Base-by-base conservation (phyloP, 139 green algal species). In the Desmodesmus armatus region DNA sequence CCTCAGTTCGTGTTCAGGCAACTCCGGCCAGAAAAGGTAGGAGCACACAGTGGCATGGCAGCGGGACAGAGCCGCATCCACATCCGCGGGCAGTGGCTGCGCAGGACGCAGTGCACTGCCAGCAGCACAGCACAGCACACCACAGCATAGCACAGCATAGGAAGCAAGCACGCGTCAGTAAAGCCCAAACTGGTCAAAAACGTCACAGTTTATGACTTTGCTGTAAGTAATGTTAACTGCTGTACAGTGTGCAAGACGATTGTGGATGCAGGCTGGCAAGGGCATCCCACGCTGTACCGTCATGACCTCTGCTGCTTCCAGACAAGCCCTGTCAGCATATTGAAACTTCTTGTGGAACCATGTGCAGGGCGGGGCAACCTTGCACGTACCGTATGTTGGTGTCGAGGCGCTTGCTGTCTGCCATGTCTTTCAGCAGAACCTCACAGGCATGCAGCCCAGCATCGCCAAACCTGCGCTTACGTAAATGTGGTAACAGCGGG, bases 401-500 rank as follows among this genome's bases (percentile, higher is more conserved):
- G 82, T 98, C 96, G 44, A 98, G 90, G 67, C 97, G 94, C 88
- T 97, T 98, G 51, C 91, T 97, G 86, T 99, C 97, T 0, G 90
- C 92, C 77, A 99, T 80, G 92, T 99, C 97, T 73, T 96, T 96
- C 43, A 98, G 80, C 94, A 98, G 97, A 3, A 93, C 91, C 88
- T 97, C 94, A 39, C 92, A 96, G 27, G 87, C 87, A 80, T 96
- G 94, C 86, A 99, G 91, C 39, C 85, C 91, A 43, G 62, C 80
- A 71, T 99, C 97, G 0, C 94, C 95, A 84, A 98, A 98, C 44
- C 96, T 84, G 60, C 41, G 55, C n/a, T 37, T 7, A 63, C 27
- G 53, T 63, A 9, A 63, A 63, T 63, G 58, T 11, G 21, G 23
- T 66, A 35, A 35, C 58, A 66, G 33, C n/a, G n/a, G n/a, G n/a